Evolutionary conservation across 768 basidiomycete species (phyloP), one percentile per base, ranked within the genome.

Genomic region (Psilocybe sp.): DNA sequence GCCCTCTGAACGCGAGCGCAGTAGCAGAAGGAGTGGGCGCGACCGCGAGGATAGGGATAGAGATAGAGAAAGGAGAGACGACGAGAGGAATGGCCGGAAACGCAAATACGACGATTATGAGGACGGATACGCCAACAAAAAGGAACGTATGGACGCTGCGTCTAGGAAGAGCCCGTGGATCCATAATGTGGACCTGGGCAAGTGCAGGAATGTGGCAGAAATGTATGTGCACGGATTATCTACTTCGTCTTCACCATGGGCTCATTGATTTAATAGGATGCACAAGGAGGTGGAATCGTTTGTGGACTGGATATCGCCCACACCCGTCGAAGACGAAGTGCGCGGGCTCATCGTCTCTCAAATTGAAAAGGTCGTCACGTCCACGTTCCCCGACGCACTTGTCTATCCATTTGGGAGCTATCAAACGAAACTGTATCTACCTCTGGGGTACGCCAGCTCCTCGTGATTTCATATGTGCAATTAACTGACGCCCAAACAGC

Each of bases 361-460:
- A 33, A 88, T 98, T 49, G 76, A 84, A 0, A 73, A 75, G 14
- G 82, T 84, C 1, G 76, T 98, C 41, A 70, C 69, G 5, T 59
- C 67, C n/a, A 64, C 72, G 9, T 97, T 91, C 70, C 80, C 84
- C 0, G 92, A 95, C 59, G 92, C 93, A 8, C 69, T 76, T 32
- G 85, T 98, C 3, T 69, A 80, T 50, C 89, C 94, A 1, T 99
- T 98, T 65, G 97, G 97, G 16, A 92, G 89, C 62, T 96, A 85
- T 65, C 85, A 89, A 63, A 98, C 96, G 5, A 92, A 92, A 60
- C 72, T 98, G 12, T 99, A 98, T 65, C 78, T 98, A 16, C 96
- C 97, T 3, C 73, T 81, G 46, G 95, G 95, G 95, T 97, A 66
- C 61, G 88, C 58, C 10, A 18, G 32, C 43, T 7, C 3, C 18